Percentiles rank a stretch among this genome's conserved stretches.
Conservation (phyloP, 1,284 basidiomycete genomes). For the Fomitopsis schrenkii region DNA sequence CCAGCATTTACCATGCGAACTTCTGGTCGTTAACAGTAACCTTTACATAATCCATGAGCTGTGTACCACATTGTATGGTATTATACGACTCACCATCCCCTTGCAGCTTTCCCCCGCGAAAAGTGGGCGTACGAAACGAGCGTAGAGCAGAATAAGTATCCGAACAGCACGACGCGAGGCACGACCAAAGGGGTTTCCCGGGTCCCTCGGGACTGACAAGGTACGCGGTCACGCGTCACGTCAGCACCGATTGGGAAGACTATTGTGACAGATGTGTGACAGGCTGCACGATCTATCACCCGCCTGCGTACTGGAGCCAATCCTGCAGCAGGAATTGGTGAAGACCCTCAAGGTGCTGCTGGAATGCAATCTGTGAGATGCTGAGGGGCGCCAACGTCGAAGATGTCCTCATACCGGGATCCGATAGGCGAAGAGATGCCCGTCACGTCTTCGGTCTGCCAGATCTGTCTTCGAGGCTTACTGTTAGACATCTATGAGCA, state of each 20-base stretch:
- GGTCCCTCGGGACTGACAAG: slow-evolving; percentile 1
- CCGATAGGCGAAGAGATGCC: background rate
- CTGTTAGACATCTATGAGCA: background rate
- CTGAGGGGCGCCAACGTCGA: background rate
- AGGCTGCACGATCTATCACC: background rate
- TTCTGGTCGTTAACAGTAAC: slow-evolving; percentile 80
- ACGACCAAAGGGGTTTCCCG: background rate
- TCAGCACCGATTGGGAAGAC: background rate
- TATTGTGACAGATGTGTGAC: background rate
- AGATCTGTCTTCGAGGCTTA: too few relatives aligned
- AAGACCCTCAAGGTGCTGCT: background rate
- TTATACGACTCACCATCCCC: background rate
- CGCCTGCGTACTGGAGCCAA: background rate
- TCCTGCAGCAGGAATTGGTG: background rate
- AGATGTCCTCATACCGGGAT: background rate
- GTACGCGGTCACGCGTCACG: slow-evolving; percentile 1
- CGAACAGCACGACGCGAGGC: background rate
- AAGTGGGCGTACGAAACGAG: background rate
- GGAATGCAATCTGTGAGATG: background rate
- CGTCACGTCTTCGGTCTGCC: too few relatives aligned
- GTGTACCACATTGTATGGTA: background rate
- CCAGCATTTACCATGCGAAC: slow-evolving; percentile 63
- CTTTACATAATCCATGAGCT: slow-evolving; percentile 27
- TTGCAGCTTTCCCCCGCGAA: background rate
- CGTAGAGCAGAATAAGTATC: background rate